Conservation (phyloP, 23 red algal genomes). For the Chondrus crispus region DNA sequence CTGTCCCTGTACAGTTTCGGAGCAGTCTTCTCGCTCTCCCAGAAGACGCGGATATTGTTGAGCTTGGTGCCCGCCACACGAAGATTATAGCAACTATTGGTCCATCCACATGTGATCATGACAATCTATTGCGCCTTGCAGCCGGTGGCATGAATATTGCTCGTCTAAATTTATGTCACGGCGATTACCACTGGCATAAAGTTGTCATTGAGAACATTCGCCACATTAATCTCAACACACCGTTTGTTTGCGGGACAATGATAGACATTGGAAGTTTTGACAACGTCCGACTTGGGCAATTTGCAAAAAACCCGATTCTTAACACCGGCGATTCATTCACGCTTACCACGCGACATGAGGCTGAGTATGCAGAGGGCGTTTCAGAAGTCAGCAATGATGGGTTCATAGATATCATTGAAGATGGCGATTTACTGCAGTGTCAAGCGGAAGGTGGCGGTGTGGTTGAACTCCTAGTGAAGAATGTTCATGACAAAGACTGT, state of each 20-base stretch:
- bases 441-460: constrained; percentile 50
- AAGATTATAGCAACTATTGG: constrained; percentile 98
- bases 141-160: constrained; percentile 80
- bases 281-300: constrained; percentile 86
- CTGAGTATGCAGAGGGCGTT: constrained; percentile 78
- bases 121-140: constrained; percentile 74
- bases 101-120: constrained; percentile 63
- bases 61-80: constrained; percentile 57
- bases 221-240: constrained; percentile 79
- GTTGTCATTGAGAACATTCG: constrained; percentile 75
- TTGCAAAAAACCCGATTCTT: constrained; percentile 61
- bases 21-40: constrained; percentile 59
- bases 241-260: constrained; percentile 89
- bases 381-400: constrained; percentile 94
- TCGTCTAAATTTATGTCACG: constrained; percentile 89
- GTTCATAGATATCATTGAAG: constrained; percentile 81
- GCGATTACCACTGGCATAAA: constrained; percentile 89
- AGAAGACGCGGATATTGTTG: constrained; percentile 51
- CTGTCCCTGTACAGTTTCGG: constrained; percentile 47
- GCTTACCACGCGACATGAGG: constrained; percentile 86
- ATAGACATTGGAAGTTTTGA: constrained; percentile 94
- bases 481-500: constrained; percentile 56
- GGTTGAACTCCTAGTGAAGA: constrained; percentile 81
- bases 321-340: constrained; percentile 73
- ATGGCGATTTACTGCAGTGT: constrained; percentile 83